Evolutionary conservation across 2,329 filamentous ascomycete species (phyloP), one percentile per base, ranked within the genome.

Genomic region (Exophiala viscosa): DNA sequence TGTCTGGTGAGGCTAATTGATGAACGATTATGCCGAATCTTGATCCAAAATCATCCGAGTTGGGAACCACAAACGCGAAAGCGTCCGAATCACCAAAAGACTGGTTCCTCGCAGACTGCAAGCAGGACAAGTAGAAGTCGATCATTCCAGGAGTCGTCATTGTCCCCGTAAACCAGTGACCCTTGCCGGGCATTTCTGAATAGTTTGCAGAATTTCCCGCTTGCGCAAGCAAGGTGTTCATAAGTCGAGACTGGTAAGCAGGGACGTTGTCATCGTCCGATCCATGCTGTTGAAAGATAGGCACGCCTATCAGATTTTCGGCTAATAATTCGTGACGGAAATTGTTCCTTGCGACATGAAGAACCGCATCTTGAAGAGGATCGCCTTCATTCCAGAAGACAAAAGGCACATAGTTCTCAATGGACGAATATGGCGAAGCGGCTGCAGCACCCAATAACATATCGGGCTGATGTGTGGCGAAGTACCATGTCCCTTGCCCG

Each of bases 381-480:
- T 83, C 76, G n/a, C 73, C 69, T 44, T 76, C 71, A 32, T 72
- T 73, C 80, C 80, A 83, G 55, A 82, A 68, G 33, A 73, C 69
- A 57, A 79, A 83, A 17, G 81, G 75, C 2, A 83, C 80, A 60
- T 83, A 84, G 52, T 76, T 69, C 58, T 82, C 77, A 49, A 83
- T 82, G 1, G 77, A 81, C 1, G 76, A 70, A 63, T 83, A 83
- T 15, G 78, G 80, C 2, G 80, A 82, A 7, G 82, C 67, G n/a
- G 79, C 76, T 10, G 76, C 75, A 15, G 77, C 79, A 15, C 78
- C 80, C 34, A 82, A 69, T 33, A 82, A 66, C 42, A 76, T 79
- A 61, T 83, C 79, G 13, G 79, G 80, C 18, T 72, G 69, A 64
- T 83, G 80, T 1, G 78, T 78, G 18, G 81, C 62, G 14, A 73